A percentile compares a stretch with the other conserved stretches of the same genome.
Conservation (phyloP, 1,284 basidiomycete species). For the Cutaneotrichosporon dermatis region DNA sequence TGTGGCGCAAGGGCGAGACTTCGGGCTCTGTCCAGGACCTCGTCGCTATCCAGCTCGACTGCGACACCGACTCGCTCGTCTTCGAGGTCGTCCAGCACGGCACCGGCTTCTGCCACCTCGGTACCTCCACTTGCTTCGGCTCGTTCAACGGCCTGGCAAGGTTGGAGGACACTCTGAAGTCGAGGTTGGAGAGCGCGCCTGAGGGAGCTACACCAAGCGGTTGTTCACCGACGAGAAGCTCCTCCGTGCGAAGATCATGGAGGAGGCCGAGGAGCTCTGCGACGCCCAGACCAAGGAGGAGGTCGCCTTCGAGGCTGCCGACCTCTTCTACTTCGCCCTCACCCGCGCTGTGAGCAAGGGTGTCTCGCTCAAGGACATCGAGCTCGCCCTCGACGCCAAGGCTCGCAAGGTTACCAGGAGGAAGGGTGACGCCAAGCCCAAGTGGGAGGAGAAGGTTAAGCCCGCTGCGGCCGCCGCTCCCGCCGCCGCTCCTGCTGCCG, state of each 20-base stretch:
- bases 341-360: constrained; percentile 81
- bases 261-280: constrained; percentile 96
- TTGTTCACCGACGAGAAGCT: constrained; percentile 80
- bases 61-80: constrained; percentile 88
- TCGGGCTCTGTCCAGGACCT: constrained; percentile 90
- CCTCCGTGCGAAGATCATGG: constrained; percentile 89
- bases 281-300: constrained; percentile 74
- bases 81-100: constrained; percentile 89
- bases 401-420: constrained; percentile 82
- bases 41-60: constrained; percentile 77
- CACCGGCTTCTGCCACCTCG: constrained; percentile 88
- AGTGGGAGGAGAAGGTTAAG: constrained; percentile 57
- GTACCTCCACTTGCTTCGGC: constrained; percentile 76
- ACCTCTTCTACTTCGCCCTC: constrained; percentile 90
- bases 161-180: constrained; percentile 74
- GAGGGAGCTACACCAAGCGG: constrained; percentile 88
- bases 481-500: constrained; percentile 27
- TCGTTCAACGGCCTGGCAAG: constrained; percentile 69
- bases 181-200: constrained; percentile 70
- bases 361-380: constrained; percentile 78
- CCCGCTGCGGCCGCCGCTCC: constrained; percentile 29
- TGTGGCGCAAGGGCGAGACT: constrained; percentile 97
- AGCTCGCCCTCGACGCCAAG: constrained; percentile 78
- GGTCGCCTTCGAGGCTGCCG: constrained; percentile 94
- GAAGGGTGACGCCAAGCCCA: constrained; percentile 88